Evolutionary conservation across 495 filamentous ascomycete species (phyloP), one percentile per base, ranked within the genome.

Genomic region (Aspergillus olivimuriae): DNA sequence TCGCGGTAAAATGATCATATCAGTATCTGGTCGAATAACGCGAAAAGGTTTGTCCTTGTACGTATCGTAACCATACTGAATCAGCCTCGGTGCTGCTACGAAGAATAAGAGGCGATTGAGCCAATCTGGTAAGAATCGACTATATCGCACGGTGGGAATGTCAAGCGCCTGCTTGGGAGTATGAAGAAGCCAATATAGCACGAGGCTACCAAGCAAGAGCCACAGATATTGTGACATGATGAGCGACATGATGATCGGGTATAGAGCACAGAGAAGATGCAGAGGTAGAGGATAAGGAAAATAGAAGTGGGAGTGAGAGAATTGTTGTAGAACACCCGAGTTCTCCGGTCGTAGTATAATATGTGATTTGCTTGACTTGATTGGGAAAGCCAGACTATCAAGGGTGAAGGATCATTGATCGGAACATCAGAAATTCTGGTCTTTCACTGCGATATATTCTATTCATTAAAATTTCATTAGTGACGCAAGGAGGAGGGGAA

Each of bases 1-100:
- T 2, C 40, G 41, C 2, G 64, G 62, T 31, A 68, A 44, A 3
- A 65, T 56, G 8, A 63, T 46, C 24, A 65, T 19, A 37, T 65
- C 64, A n/a, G 56, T 58, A 41, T 68, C 62, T 6, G 51, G 43
- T 4, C 59, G 63, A n/a, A 62, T 50, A 18, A 68, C 43, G 4
- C 60, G 54, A 32, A 60, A 67, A 2, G 61, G 53, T 6, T 21
- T 42, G 20, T 57, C 44, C 36, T 28, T 28, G 24, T 28, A 28
- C 6, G 24, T 28, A 28, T 28, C 24, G 39, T 67, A 67, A 1
- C 61, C 61, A 17, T 38, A 17, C 19, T 53, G 39, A 18, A 67
- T 61, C 43, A 60, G 45, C 12, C 31, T 41, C 2, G 36, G 41
- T 4, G 46, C 61, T 6, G 47, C 47, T 4, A 52, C 36, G 20